Evolutionary conservation across 768 basidiomycete species (phyloP).

Genomic region (Hortiboletus flavorubellus): DNA sequence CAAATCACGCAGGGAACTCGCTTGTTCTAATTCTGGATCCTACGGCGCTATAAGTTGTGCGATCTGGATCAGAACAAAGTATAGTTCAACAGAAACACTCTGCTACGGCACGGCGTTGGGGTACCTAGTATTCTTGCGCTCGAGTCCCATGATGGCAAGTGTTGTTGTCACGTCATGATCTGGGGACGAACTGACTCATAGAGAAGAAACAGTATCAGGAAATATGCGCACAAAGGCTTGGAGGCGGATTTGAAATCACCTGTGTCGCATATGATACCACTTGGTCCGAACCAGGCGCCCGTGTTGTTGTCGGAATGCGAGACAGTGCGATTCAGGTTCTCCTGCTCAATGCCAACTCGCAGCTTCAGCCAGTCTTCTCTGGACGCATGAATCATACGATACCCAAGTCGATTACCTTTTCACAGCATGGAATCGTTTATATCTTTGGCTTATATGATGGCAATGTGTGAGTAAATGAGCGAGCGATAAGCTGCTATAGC

Average conservation of each 20-base stretch:
- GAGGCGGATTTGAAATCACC: conserved; percentile 8
- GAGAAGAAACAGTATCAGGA: conserved; percentile 8
- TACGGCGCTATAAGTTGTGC: not conserved
- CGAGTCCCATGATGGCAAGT: conserved; percentile 5
- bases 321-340: conserved; percentile 2
- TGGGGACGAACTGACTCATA: not conserved
- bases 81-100: not conserved
- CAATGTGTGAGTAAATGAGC: conserved; percentile 1
- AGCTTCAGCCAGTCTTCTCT: conserved; percentile 3
- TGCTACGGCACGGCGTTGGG: conserved; percentile 11
- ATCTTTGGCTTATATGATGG: conserved; percentile 10
- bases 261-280: not conserved
- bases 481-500: not conserved
- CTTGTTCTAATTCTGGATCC: not conserved
- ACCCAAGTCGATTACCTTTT: not conserved
- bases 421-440: not conserved
- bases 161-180: not conserved
- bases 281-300: not conserved
- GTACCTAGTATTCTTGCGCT: conserved; percentile 6
- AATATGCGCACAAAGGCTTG: conserved; percentile 6
- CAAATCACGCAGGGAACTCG: not conserved
- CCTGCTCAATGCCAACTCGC: conserved; percentile 1
- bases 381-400: not conserved
- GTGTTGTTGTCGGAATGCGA: not conserved
- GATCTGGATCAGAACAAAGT: conserved; percentile 5